phyloP scores from a whole-genome alignment of 2,329 filamentous ascomycete species.

The Paraphaeosphaeria sporulosa region DNA sequence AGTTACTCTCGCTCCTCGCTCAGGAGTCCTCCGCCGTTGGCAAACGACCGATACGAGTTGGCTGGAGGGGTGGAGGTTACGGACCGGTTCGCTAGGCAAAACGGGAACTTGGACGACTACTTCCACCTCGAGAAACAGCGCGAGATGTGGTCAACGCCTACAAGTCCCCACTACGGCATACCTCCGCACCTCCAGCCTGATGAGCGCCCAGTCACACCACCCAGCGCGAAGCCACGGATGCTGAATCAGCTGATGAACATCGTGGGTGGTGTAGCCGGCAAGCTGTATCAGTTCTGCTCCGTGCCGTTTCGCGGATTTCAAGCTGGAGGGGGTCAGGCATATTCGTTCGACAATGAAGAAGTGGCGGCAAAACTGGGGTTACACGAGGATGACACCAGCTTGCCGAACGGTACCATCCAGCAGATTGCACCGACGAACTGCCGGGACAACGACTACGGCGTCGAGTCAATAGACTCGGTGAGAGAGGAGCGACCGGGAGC shows the following conservation, averaged over 20 bases:
- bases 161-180: conserved; percentile 30
- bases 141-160: conserved; percentile 45
- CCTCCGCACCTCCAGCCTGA: conserved; percentile 21
- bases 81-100: conserved; percentile 45
- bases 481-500: conserved; percentile 53
- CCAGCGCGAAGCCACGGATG: conserved; percentile 35
- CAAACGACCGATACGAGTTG: conserved; percentile 60
- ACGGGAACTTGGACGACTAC: conserved; percentile 53
- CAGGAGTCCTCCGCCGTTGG: conserved; percentile 54
- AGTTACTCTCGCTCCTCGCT: conserved; percentile 31
- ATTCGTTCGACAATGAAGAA: conserved; percentile 60
- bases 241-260: conserved; percentile 62
- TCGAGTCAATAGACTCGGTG: conserved; percentile 54
- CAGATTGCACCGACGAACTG: conserved; percentile 62
- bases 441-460: conserved; percentile 58
- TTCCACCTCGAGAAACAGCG: conserved; percentile 48
- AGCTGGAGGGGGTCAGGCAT: conserved; percentile 80
- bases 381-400: conserved; percentile 28
- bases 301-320: conserved; percentile 83
- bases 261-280: conserved; percentile 74
- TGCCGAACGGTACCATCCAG: conserved; percentile 28
- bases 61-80: conserved; percentile 61
- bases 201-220: conserved; percentile 27
- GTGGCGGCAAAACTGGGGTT: conserved; percentile 34
- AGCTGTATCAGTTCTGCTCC: conserved; percentile 83